Conservation (phyloP, 306 rosid species). For the Crataegus laevigata region DNA sequence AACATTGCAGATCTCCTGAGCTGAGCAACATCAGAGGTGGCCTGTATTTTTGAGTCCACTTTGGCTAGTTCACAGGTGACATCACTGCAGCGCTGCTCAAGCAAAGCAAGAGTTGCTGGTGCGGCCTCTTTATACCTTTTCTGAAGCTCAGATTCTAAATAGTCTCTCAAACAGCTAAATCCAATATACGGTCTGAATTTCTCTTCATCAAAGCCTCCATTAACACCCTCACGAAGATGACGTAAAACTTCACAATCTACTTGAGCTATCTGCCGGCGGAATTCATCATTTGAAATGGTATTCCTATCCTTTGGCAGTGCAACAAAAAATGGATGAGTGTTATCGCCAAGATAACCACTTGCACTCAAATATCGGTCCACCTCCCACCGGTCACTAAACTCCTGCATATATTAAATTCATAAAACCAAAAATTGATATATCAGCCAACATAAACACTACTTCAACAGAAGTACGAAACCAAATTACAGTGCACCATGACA, state of each 20-base stretch:
- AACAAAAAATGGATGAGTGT: constrained; percentile 68
- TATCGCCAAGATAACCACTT: constrained; percentile 87
- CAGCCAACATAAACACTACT: background rate
- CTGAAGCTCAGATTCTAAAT: constrained; percentile 85
- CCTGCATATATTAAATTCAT: constrained; percentile 41
- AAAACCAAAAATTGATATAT: constrained; percentile 9
- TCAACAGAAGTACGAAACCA: background rate
- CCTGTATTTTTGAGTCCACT: constrained; percentile 70
- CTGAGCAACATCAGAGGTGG: constrained; percentile 85
- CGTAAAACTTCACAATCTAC: constrained; percentile 80
- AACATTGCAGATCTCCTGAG: constrained; percentile 82
- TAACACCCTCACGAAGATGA: constrained; percentile 72
- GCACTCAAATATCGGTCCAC: constrained; percentile 98
- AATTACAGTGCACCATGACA: background rate
- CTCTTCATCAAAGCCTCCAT: constrained; percentile 92
- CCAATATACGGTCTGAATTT: constrained; percentile 70
- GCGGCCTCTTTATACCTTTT: constrained; percentile 96
- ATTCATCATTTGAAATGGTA: constrained; percentile 83
- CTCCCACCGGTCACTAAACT: constrained; percentile 90
- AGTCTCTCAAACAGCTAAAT: constrained; percentile 72
- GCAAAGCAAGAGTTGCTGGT: constrained; percentile 92
- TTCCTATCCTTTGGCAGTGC: constrained; percentile 83
- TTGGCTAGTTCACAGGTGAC: constrained; percentile 52
- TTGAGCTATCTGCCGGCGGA: constrained; percentile 77
- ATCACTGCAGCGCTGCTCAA: constrained; percentile 91